Percentiles rank a stretch among this genome's conserved stretches.
phyloP scores from a whole-genome alignment of 495 filamentous ascomycete genomes.

The Melanomma pulvis-pyrius region DNA sequence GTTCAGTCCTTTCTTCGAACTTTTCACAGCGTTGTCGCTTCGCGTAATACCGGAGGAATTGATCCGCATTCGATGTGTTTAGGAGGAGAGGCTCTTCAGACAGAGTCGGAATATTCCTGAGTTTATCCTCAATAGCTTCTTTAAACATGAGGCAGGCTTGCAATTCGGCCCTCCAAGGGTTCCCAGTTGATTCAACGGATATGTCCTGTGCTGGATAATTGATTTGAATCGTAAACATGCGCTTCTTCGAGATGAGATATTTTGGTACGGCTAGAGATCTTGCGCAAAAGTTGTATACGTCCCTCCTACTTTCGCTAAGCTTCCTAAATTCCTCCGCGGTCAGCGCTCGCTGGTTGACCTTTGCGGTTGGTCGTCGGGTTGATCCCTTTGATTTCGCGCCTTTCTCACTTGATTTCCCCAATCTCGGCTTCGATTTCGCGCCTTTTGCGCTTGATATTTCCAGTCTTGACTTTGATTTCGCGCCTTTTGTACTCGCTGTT shows the following conservation, averaged over 20 bases:
- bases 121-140: not conserved
- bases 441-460: not conserved
- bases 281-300: not conserved
- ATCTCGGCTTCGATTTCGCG: not conserved
- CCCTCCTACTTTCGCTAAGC: not conserved
- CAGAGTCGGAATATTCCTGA: not conserved
- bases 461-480: not conserved
- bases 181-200: not conserved
- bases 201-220: not conserved
- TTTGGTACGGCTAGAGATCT: not conserved
- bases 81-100: not conserved
- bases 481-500: not conserved
- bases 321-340: not conserved
- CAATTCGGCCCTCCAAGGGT: not conserved
- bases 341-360: not conserved
- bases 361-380: not conserved
- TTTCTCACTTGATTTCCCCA: not conserved
- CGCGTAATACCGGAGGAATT: not conserved
- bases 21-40: not conserved
- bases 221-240: not conserved
- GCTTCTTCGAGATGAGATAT: not conserved
- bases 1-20: not conserved
- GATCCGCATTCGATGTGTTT: not conserved
- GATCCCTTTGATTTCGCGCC: not conserved
- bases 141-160: not conserved